Conservation (phyloP, 768 basidiomycete species). For the Leccinum fibrillosum region DNA sequence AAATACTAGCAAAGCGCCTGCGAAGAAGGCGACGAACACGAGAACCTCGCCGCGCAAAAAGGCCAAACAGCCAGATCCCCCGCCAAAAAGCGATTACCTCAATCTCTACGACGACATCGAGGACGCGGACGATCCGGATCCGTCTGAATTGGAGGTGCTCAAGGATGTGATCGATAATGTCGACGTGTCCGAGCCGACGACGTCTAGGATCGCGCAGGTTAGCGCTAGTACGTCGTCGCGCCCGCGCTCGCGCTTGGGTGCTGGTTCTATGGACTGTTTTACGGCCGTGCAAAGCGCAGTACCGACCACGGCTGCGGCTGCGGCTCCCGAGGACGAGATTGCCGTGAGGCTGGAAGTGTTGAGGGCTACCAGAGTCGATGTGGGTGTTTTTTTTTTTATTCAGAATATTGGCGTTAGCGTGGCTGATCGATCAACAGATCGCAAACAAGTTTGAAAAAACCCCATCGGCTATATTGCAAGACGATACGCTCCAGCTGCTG, state of each 20-base stretch:
- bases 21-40: constrained; percentile 6
- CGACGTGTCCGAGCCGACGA: constrained; percentile 1
- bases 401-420: not conserved
- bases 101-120: constrained; percentile 31
- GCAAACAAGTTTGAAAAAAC: constrained; percentile 1
- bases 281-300: not conserved
- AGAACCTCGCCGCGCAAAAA: constrained; percentile 17
- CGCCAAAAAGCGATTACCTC: not conserved
- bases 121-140: constrained; percentile 19
- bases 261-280: not conserved
- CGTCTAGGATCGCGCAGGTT: constrained; percentile 6
- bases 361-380: constrained; percentile 19
- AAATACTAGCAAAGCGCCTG: not conserved
- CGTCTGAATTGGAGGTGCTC: constrained; percentile 16
- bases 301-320: not conserved
- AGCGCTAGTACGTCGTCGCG: constrained; percentile 7
- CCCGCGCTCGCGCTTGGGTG: not conserved
- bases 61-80: constrained; percentile 16
- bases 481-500: constrained; percentile 24
- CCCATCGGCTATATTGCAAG: constrained; percentile 17
- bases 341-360: constrained; percentile 12
- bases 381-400: constrained; percentile 5
- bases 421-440: constrained; percentile 10
- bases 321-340: constrained; percentile 11
- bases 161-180: constrained; percentile 8